A percentile compares a stretch with the other conserved stretches of the same genome.
Conservation (phyloP, 129 eudicot genomes). For the Flaveria linearis region DNA sequence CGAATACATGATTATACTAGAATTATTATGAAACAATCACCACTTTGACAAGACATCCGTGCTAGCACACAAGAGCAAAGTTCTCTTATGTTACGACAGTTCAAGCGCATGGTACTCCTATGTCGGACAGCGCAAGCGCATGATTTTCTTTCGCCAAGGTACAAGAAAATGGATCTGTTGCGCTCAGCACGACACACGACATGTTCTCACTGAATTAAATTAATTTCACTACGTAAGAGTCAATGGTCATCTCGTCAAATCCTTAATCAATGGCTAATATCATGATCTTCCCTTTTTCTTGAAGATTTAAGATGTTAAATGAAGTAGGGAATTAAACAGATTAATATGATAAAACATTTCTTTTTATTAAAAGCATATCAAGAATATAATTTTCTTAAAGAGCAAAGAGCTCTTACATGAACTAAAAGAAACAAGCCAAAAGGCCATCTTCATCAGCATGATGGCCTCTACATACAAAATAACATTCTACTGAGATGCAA, state of each 20-base stretch:
- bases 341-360: neutral
- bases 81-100: too few species aligned
- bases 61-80: too few species aligned
- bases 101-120: too few species aligned
- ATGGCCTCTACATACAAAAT: constrained; percentile 24
- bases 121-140: neutral
- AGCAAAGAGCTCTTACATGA: constrained; percentile 33
- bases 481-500: constrained; percentile 40
- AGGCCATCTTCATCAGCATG: constrained; percentile 33
- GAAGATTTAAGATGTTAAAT: neutral
- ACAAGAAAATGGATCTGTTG: too few species aligned
- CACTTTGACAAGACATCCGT: too few species aligned
- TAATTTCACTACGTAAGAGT: too few species aligned
- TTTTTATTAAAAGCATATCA: neutral
- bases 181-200: neutral
- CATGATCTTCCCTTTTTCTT: too few species aligned
- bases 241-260: neutral
- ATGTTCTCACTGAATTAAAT: neutral
- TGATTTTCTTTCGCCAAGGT: neutral
- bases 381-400: constrained; percentile 4
- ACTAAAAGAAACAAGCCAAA: neutral
- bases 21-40: too few species aligned
- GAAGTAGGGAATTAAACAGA: neutral
- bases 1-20: too few species aligned
- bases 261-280: neutral